Conservation (phyloP, 2,329 filamentous ascomycete species). For the Epichloe coenophiala region DNA sequence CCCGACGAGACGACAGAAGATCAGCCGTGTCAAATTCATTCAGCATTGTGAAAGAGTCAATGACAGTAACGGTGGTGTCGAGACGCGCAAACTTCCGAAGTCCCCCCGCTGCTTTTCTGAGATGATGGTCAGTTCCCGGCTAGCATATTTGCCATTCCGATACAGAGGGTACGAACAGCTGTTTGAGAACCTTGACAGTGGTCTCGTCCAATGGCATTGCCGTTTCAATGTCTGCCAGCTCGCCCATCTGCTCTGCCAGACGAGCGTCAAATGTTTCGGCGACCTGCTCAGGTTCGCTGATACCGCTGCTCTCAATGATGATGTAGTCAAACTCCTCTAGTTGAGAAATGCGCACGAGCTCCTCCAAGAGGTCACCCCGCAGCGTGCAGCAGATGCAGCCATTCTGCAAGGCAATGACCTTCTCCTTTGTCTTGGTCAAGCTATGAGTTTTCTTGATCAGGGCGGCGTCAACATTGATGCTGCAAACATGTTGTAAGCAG, state of each 20-base stretch:
- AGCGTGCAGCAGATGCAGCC: constrained; percentile 68
- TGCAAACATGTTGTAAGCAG: constrained; percentile 11
- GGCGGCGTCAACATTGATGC: constrained; percentile 52
- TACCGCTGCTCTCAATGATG: constrained; percentile 57
- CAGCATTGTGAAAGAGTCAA: constrained; percentile 61
- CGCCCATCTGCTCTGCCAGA: constrained; percentile 33
- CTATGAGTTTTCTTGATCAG: constrained; percentile 43
- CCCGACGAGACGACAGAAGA: constrained; percentile 48
- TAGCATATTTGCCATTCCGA: not conserved
- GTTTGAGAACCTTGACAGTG: constrained; percentile 22
- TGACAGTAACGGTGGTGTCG: constrained; percentile 59
- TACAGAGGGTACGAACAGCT: constrained; percentile 16
- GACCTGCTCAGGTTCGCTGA: constrained; percentile 61
- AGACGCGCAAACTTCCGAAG: constrained; percentile 51
- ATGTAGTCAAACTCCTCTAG: constrained; percentile 56
- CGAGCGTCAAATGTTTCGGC: constrained; percentile 57
- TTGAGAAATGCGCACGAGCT: constrained; percentile 50
- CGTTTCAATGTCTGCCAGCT: constrained; percentile 17
- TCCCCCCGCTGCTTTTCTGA: constrained; percentile 48
- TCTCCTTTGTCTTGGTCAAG: constrained; percentile 45
- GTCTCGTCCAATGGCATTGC: constrained; percentile 20
- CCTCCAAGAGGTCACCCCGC: constrained; percentile 55
- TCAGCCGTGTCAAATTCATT: constrained; percentile 60
- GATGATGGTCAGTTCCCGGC: not conserved
- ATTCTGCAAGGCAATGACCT: constrained; percentile 55